Percentiles rank a stretch among this genome's conserved stretches.
phyloP scores from a whole-genome alignment of 768 basidiomycete genomes.

The Mycena belliarum region DNA sequence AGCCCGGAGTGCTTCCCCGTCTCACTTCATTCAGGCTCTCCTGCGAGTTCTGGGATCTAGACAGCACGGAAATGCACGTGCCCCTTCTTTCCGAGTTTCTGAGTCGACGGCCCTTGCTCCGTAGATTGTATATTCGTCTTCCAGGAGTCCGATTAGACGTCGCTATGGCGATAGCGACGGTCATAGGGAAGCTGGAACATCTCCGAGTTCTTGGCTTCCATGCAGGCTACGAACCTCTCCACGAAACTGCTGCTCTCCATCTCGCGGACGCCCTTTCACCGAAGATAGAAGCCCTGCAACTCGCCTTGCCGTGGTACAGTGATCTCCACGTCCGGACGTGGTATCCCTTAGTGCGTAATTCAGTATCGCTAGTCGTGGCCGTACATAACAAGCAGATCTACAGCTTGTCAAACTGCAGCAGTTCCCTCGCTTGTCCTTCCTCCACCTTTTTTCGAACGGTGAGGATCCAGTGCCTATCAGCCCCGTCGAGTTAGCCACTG shows the following conservation, averaged over 20 bases:
- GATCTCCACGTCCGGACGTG: constrained; percentile 24
- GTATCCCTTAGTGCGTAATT: constrained; percentile 29
- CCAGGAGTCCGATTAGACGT: constrained; percentile 27
- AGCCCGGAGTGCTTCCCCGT: constrained; percentile 30
- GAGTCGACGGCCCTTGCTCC: constrained; percentile 26
- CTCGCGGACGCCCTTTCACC: constrained; percentile 30
- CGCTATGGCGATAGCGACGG: constrained; percentile 25
- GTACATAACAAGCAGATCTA: background rate
- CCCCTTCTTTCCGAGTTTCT: constrained; percentile 33
- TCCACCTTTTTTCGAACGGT: constrained; percentile 38
- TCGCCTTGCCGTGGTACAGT: constrained; percentile 36
- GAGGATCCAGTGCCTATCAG: constrained; percentile 31
- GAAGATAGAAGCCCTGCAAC: constrained; percentile 36
- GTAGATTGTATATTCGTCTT: constrained; percentile 38
- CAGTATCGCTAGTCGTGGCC: background rate
- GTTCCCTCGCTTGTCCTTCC: constrained; percentile 35
- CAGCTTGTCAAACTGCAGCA: constrained; percentile 28
- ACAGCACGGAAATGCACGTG: constrained; percentile 19
- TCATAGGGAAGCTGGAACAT: constrained; percentile 27
- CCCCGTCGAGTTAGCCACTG: constrained; percentile 35
- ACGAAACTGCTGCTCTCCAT: constrained; percentile 24
- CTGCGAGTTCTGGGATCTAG: constrained; percentile 24
- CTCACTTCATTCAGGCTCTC: constrained; percentile 40
- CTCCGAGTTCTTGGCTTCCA: constrained; percentile 43
- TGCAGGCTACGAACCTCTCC: constrained; percentile 31